Evolutionary conservation across 2,329 filamentous ascomycete species (phyloP), one percentile per base, ranked within the genome.

Genomic region (Diaporthe destruens): DNA sequence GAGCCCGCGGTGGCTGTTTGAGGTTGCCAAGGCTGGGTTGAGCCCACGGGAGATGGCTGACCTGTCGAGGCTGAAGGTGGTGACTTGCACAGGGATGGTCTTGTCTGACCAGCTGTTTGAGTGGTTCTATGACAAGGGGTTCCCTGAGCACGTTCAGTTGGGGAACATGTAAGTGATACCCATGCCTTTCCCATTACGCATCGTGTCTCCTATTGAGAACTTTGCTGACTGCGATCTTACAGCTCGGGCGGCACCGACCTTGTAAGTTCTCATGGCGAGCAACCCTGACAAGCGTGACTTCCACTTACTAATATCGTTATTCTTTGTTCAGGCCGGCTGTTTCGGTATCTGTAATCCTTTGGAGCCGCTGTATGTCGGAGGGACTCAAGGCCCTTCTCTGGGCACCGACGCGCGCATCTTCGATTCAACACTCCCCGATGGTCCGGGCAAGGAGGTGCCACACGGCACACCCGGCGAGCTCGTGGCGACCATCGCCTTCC

Each of bases 81-180:
- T 96, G 39, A 90, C 87, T 0, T 92, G 89, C 68, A 97, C 94
- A 0, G 94, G 94, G 4, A 96, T 96, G 93, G 93, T 96, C 0
- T 86, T 96, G 3, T 90, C 92, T 0, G 90, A 95, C 63, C 88
- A 92, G 51, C 84, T 94, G 44, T 96, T 95, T 78, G 91, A 94
- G 78, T 97, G 94, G 94, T 85, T 93, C 85, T 83, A 95, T 79
- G 91, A 94, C 76, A 82, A 85, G 9, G 93, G 86, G 0, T 97
- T 97, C 79, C 92, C 93, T 0, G 74, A 84, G 0, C 83, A 85
- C 57, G 88, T 91, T 0, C 93, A 94, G 32, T 84, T 97, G 2
- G 87, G 84, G 36, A 96, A 95, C 79, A 91, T 95, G 49, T 92
- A 91, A 53, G 61, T 53, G n/a, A 7, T n/a, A 14, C 32, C 47